Base-by-base conservation (phyloP, 768 basidiomycete genomes). In the Mycena epipterygia region DNA sequence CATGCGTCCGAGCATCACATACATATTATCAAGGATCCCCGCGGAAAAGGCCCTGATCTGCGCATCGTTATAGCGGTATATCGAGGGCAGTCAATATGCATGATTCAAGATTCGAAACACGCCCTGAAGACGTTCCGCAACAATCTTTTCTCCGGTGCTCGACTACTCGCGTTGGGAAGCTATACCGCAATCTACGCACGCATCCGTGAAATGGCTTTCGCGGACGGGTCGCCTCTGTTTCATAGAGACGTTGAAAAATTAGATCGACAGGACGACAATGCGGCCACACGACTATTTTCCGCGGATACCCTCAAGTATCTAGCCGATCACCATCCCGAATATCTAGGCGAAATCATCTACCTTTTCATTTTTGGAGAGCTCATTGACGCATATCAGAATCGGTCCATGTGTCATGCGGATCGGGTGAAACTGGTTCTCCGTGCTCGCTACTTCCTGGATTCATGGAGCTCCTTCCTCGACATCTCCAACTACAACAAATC, bases 181-280 rank as follows among this genome's bases (percentile, higher is more conserved):
- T 68, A 63, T 29, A 49, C 65, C 1, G 74, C 75, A 5, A 64
- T 74, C 9, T 83, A 72, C 66, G 29, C 55, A 0, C 76, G 77
- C 12, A 65, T 79, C 13, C 72, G 52, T 2, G 49, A 76, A 9
- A 56, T 82, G 6, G 78, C 78, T 0, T 61, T 56, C 44, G 68
- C 69, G 5, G 64, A 68, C 1, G 70, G 64, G 8, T 61, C 70
- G 0, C 78, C 80, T 0, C 60, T 81, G 5, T 81, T 55, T 59
- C 49, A 64, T 23, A 75, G 74, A 0, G 81, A 83, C 67, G 81
- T 87, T 1, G 79, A 82, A 21, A 81, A 81, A 48, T 30, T 84
- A 0, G 84, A 88, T 61, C 70, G 79, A 0, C 85, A 88, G 76
- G 86, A 87, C 73, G 84, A 88, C 69, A 77, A 75, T 66, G 85